Evolutionary conservation across 805 yeast species (phyloP).

Genomic region (Metschnikowia lachancei): DNA sequence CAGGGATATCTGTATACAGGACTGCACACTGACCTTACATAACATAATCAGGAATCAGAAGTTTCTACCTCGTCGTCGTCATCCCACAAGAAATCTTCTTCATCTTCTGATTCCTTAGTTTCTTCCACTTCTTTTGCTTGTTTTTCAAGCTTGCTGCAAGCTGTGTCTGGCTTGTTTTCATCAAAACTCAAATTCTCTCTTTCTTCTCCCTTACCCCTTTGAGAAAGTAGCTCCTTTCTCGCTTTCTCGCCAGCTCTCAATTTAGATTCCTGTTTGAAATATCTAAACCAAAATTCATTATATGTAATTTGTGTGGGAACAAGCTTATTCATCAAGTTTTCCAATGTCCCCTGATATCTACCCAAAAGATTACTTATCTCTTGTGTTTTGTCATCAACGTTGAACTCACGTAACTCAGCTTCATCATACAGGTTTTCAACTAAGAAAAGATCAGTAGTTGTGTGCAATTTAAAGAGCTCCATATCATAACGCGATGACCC

Average conservation of each 20-base stretch:
- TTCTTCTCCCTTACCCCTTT: neutral
- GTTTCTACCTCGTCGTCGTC: slow-evolving; percentile 6
- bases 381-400: slow-evolving; percentile 48
- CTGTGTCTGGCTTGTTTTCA: neutral
- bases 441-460: slow-evolving; percentile 25
- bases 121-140: slow-evolving; percentile 44
- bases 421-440: slow-evolving; percentile 17
- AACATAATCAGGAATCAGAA: neutral
- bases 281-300: slow-evolving; percentile 71
- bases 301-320: slow-evolving; percentile 66
- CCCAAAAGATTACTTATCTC: slow-evolving; percentile 49
- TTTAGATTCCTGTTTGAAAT: slow-evolving; percentile 52
- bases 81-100: slow-evolving; percentile 10
- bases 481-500: slow-evolving; percentile 40
- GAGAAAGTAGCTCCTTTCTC: slow-evolving; percentile 58
- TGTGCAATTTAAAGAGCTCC: slow-evolving; percentile 41
- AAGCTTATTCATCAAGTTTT: slow-evolving; percentile 52
- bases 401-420: slow-evolving; percentile 27
- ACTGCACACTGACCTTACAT: neutral
- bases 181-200: slow-evolving; percentile 25
- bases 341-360: slow-evolving; percentile 48
- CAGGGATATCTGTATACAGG: slow-evolving; percentile 1
- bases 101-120: slow-evolving; percentile 45
- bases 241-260: slow-evolving; percentile 61
- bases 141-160: neutral